A percentile compares a stretch with the other conserved stretches of the same genome.
Conservation (phyloP, 2,329 filamentous ascomycete genomes). For the Ascochyta clinopodiicola region DNA sequence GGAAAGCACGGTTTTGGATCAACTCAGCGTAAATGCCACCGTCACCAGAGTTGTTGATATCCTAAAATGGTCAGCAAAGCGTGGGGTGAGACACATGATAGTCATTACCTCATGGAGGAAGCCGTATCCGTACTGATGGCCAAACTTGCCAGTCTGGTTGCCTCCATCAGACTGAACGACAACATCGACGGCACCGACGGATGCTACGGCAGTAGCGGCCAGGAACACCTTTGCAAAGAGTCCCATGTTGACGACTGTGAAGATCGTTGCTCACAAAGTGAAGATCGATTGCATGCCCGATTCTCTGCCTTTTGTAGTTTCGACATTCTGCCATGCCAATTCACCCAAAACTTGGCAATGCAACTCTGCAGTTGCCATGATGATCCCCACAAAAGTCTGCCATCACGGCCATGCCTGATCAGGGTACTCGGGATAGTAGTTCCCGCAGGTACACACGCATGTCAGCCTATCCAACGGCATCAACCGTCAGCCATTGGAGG, state of each 20-base stretch:
- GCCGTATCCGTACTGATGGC: slow-evolving; percentile 38
- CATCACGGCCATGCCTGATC: slow-evolving; percentile 9
- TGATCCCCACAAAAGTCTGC: slow-evolving; percentile 12
- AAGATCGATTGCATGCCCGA: background rate
- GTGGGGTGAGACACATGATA: background rate
- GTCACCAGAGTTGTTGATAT: slow-evolving; percentile 72
- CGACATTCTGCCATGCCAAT: background rate
- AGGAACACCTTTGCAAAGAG: slow-evolving; percentile 25
- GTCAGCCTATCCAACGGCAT: slow-evolving; percentile 1
- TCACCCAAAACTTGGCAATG: slow-evolving; percentile 14
- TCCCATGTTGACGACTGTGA: slow-evolving; percentile 29
- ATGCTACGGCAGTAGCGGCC: slow-evolving; percentile 31
- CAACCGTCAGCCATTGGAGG: slow-evolving; percentile 31
- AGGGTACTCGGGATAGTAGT: slow-evolving; percentile 11
- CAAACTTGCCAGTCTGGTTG: slow-evolving; percentile 39
- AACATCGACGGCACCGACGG: slow-evolving; percentile 33
- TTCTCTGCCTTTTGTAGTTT: slow-evolving; percentile 11
- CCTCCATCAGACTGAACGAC: slow-evolving; percentile 36
- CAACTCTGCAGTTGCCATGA: slow-evolving; percentile 5
- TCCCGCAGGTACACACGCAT: slow-evolving; percentile 6
- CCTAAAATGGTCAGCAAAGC: slow-evolving; percentile 21
- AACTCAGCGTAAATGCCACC: slow-evolving; percentile 76
- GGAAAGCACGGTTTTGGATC: slow-evolving; percentile 74
- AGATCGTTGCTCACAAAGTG: slow-evolving; percentile 17
- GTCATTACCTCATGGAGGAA: slow-evolving; percentile 39